Base-by-base conservation (phyloP, 2,329 filamentous ascomycete species). In the Penicillium frequentans region DNA sequence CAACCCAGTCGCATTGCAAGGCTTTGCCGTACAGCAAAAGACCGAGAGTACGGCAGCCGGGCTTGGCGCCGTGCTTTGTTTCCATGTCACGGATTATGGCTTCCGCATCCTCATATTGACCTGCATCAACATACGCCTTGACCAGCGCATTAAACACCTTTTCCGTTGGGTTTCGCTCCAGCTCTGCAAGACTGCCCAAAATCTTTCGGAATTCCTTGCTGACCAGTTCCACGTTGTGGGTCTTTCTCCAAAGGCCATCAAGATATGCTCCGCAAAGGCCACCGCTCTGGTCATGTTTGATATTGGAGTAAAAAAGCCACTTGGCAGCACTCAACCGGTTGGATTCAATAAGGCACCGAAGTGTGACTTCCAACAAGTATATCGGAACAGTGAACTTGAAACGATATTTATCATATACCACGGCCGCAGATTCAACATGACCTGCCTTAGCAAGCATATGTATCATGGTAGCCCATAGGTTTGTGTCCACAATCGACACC, bases 121-220 rank as follows among this genome's bases (percentile, higher is more conserved):
- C 75, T 49, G 70, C 71, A 29, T 75, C 72, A 37, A 78, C 57
- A 55, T 73, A 77, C 31, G 73, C 71, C 49, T 73, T 73, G 47
- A 79, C 50, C 31, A 78, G 60, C 8, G 76, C 74, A 49, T 75
- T 74, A 60, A 77, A 74, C 21, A 79, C 64, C 44, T 73, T 73
- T 27, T 75, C 68, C 5, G 69, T 75, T n/a, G 70, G 66, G 1
- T 53, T 37, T 56, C 73, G 75, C 27, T 59, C 61, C 27, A 75
- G 53, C 5, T 68, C 64, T 6, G 61, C 55, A 6, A 76, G 57
- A 19, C 67, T 61, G 3, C 58, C 57, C 29, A 73, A 31, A 10
- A 74, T 56, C 52, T 67, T 73, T 44, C 63, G 65, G 27, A 75
- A 68, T 60, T 75, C 70, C 19, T 63, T 65, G 52, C 70, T 73